Evolutionary conservation across 139 green algal genomes (phyloP).

Genomic region (Yamagishiella unicocca): DNA sequence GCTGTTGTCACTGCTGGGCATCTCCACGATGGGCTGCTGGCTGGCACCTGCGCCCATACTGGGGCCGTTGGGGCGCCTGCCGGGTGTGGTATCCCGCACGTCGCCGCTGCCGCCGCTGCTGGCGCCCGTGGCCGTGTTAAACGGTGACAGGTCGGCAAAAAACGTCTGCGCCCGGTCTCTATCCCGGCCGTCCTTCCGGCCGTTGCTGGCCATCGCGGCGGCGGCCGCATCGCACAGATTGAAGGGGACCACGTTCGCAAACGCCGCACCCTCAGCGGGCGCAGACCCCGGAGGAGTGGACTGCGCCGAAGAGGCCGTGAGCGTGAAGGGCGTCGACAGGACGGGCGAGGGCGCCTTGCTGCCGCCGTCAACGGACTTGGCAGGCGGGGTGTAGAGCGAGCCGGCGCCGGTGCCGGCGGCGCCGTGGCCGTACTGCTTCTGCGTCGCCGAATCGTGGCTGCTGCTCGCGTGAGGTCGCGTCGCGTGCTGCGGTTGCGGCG

Average conservation of each 20-base stretch:
- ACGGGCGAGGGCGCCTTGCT: conserved; percentile 42
- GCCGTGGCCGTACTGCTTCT: background rate
- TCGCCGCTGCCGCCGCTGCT: background rate
- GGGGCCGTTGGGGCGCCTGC: background rate
- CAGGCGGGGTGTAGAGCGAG: background rate
- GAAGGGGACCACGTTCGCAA: conserved; percentile 49
- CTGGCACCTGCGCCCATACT: background rate
- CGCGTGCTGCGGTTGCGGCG: background rate
- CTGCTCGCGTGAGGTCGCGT: background rate
- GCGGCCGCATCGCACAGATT: background rate
- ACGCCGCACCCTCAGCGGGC: background rate
- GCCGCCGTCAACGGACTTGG: background rate
- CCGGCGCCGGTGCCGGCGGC: background rate
- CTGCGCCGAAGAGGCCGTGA: conserved; percentile 1
- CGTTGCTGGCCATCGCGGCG: background rate
- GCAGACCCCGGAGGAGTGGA: conserved; percentile 21
- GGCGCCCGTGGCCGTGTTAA: conserved; percentile 5
- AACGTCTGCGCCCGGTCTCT: background rate
- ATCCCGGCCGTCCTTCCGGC: background rate
- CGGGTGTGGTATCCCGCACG: background rate
- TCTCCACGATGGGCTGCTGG: conserved; percentile 11
- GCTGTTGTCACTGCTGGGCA: conserved; percentile 43
- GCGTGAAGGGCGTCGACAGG: conserved; percentile 14
- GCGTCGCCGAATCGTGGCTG: background rate
- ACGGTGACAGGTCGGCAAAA: conserved; percentile 49